Evolutionary conservation across 192 early-diverging fungal genomes (phyloP).

Genomic region (Mortierella hygrophila): DNA sequence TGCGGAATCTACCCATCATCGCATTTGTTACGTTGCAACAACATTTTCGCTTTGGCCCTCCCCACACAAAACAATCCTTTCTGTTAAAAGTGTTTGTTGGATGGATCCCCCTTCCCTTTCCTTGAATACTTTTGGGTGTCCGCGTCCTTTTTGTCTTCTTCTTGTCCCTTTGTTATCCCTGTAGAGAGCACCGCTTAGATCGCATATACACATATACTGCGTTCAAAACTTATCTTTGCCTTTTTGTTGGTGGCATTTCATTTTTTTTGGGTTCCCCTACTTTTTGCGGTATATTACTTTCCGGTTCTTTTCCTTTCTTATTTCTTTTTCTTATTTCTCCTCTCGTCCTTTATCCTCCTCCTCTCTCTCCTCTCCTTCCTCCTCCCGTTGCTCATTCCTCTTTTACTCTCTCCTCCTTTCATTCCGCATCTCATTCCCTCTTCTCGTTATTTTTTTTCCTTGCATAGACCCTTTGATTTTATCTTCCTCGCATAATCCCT

Average conservation of each 20-base stretch:
- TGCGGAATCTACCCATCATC: conserved; percentile 10
- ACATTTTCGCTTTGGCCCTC: not conserved
- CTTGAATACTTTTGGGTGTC: too few relatives aligned
- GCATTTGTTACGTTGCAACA: not conserved
- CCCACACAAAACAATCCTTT: not conserved
- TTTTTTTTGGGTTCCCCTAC: not conserved
- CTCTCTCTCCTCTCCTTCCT: not conserved
- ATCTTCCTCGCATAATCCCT: conserved; percentile 4
- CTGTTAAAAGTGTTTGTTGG: not conserved
- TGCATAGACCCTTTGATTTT: not conserved
- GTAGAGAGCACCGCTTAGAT: too few relatives aligned
- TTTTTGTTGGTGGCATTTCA: conserved; percentile 7
- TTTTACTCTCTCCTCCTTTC: not conserved
- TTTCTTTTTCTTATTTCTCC: conserved; percentile 4
- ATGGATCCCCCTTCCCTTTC: too few relatives aligned
- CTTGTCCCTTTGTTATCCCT: too few relatives aligned
- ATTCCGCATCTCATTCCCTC: conserved; percentile 18
- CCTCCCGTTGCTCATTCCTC: conserved; percentile 13
- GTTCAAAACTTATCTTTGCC: not conserved
- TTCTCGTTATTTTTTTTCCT: conserved; percentile 16
- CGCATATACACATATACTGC: not conserved
- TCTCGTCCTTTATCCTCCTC: not conserved
- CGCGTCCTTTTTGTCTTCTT: too few relatives aligned
- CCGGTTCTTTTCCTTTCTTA: not conserved
- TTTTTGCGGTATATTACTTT: conserved; percentile 6